Base-by-base conservation (phyloP, 805 yeast species). In the Pichia gijzeniarum region DNA sequence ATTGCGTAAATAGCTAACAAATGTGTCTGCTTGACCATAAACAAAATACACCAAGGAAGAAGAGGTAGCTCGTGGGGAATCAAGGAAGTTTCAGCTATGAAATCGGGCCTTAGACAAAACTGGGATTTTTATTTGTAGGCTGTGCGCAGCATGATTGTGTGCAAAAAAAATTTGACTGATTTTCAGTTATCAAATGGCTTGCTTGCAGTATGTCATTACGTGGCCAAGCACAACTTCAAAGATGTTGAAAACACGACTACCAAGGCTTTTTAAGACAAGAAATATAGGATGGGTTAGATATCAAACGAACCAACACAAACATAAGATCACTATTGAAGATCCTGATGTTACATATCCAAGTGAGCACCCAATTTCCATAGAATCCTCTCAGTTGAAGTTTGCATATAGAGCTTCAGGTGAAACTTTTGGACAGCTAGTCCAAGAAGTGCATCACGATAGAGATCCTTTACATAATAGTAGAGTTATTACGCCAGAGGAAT, bases 361-460 rank as follows among this genome's bases (percentile, higher is more conserved):
- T 3, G 45, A 52, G 9, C 43, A 55, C 22, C 47, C 58, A 14
- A 55, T 65, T 3, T 50, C 53, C 1, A 35, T 47, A 5, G 58
- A 55, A 12, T 48, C 49, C 25, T 54, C 65, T 2, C 50, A 57
- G 4, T 38, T 69, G 13, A 57, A 60, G 4, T 70, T 57, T 53
- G 67, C 71, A 1, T 63, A 67, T 44, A 50, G 68, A 32, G 56
- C 64, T 20, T 65, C 63, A 13, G 66, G 71, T 17, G 71, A 69
- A 47, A 61, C 67, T 0, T 70, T 68, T 61, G 75, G 74, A 0
- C 73, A 68, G 44, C 55, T 70, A 1, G 74, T 70, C 8, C 61
- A 64, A 41, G 70, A 63, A 44, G 61, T 59, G 10, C 55, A 62
- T 22, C 61, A 68, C 38, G 71, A 65, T 21, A 44, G 64, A 22